phyloP scores from a whole-genome alignment of 495 filamentous ascomycete genomes.

The Jackrogersella minutella region DNA sequence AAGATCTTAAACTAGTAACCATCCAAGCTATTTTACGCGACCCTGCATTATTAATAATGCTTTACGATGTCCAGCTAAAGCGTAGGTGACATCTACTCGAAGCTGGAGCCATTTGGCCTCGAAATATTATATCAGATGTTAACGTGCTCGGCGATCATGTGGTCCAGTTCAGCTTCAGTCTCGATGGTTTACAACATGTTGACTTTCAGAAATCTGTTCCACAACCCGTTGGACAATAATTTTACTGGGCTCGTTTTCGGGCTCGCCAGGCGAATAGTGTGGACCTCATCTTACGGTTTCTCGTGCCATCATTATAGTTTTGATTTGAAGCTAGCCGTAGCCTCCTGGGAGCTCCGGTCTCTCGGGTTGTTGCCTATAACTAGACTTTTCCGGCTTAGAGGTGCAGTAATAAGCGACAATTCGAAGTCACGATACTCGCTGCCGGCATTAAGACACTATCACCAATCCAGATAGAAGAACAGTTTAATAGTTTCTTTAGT shows the following conservation, averaged over 20 bases:
- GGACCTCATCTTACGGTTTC: background rate
- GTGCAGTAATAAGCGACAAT: background rate
- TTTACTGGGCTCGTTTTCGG: background rate
- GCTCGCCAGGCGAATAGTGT: background rate
- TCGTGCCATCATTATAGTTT: background rate
- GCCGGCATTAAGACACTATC: background rate
- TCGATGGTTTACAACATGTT: background rate
- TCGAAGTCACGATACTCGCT: background rate
- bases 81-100: background rate
- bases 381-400: background rate
- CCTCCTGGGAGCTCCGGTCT: background rate
- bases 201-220: background rate
- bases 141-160: too few species aligned
- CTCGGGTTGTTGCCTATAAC: background rate
- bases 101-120: too few species aligned
- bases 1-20: background rate
- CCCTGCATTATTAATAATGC: background rate
- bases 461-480: background rate
- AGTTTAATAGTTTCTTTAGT: background rate
- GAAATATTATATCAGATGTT: too few species aligned
- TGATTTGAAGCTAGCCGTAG: background rate
- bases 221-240: background rate
- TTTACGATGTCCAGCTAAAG: background rate
- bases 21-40: background rate
- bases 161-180: background rate